These are phyloP conservation scores for Thelonectria rubi DNA, from an alignment of 2,329 filamentous ascomycete species.

Conservation along the genomic window DNA sequence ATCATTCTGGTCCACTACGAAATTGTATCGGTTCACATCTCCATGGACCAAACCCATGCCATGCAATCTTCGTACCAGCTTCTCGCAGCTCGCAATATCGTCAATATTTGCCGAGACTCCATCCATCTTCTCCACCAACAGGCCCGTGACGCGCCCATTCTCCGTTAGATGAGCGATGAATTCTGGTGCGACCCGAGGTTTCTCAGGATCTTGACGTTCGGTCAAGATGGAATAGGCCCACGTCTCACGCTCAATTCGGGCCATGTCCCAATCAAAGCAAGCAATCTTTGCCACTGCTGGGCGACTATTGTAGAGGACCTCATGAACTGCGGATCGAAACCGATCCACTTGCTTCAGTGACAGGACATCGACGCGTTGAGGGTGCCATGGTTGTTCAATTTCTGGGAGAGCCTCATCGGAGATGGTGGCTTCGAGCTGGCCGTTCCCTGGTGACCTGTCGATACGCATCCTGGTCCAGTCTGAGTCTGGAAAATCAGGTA, in stretches of 20 bases:
- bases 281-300: slow-evolving; percentile 45
- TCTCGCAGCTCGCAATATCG: slow-evolving; percentile 43
- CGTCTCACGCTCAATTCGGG: slow-evolving; percentile 43
- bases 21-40: slow-evolving; percentile 52
- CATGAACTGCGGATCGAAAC: slow-evolving; percentile 37
- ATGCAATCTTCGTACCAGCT: slow-evolving; percentile 41
- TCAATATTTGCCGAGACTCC: slow-evolving; percentile 40
- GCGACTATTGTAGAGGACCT: slow-evolving; percentile 24
- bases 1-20: slow-evolving; percentile 43
- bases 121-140: slow-evolving; percentile 48
- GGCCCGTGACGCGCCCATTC: slow-evolving; percentile 47
- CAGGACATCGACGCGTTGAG: slow-evolving; percentile 38
- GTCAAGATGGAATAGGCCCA: slow-evolving; percentile 37
- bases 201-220: slow-evolving; percentile 25
- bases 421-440: background rate
- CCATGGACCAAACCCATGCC: slow-evolving; percentile 45
- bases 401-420: background rate
- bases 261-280: slow-evolving; percentile 46
- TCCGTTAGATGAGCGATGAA: slow-evolving; percentile 50
- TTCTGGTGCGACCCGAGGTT: slow-evolving; percentile 40
- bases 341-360: slow-evolving; percentile 33
- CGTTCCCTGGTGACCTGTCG: background rate
- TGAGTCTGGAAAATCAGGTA: slow-evolving; percentile 40
- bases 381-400: slow-evolving; percentile 37
- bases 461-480: slow-evolving; percentile 34